phyloP scores from a whole-genome alignment of 768 basidiomycete species.

The Pleurotus pulmonarius region DNA sequence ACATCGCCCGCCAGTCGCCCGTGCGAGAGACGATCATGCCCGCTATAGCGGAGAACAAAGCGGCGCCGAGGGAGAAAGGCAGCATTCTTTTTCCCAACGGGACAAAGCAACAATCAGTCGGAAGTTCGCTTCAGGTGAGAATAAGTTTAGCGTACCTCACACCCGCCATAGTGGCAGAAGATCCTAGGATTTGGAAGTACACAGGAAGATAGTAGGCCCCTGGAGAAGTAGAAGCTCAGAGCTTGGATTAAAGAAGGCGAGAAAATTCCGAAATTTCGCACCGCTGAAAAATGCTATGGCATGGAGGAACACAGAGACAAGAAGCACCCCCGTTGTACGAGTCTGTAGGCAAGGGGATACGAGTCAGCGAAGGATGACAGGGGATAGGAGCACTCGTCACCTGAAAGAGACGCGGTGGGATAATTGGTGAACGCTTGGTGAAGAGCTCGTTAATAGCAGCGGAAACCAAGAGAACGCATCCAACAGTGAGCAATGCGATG shows the following conservation, averaged over 20 bases:
- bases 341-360: conserved; percentile 35
- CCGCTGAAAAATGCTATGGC: conserved; percentile 59
- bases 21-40: conserved; percentile 57
- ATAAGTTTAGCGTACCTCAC: conserved; percentile 43
- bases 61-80: conserved; percentile 61
- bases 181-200: conserved; percentile 76
- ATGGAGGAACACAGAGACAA: conserved; percentile 60
- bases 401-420: conserved; percentile 75
- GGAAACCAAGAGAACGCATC: conserved; percentile 45
- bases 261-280: conserved; percentile 12
- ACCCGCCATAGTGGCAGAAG: conserved; percentile 68
- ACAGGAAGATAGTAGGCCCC: conserved; percentile 69
- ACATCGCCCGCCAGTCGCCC: conserved; percentile 54
- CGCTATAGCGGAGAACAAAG: conserved; percentile 49
- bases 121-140: background rate
- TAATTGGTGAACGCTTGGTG: conserved; percentile 64
- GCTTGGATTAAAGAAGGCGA: background rate
- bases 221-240: conserved; percentile 10
- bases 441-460: conserved; percentile 55
- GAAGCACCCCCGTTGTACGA: conserved; percentile 64
- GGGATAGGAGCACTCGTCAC: conserved; percentile 21
- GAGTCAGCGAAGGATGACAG: too few relatives aligned
- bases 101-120: background rate
- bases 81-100: conserved; percentile 52
- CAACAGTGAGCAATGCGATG: conserved; percentile 59